Base-by-base conservation (phyloP, 495 filamentous ascomycete genomes). In the Aspergillus steynii region DNA sequence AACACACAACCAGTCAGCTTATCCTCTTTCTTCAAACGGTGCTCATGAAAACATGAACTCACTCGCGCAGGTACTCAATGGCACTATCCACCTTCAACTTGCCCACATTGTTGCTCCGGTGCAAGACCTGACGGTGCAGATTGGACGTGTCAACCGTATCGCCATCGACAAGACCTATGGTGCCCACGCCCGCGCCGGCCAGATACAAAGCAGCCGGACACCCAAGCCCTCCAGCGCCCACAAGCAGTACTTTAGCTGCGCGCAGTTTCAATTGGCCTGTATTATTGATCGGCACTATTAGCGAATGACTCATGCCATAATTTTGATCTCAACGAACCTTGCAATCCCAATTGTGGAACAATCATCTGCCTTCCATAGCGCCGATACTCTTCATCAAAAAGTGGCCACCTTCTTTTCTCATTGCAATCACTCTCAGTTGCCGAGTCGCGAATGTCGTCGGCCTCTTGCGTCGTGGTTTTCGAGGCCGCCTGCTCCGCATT, bases 301-400 rank as follows among this genome's bases (percentile, higher is more conserved):
- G 58, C 59, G 37, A 1, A 32, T 10, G 3, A 45, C 10, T 42
- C 48, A 59, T 10, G n/a, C 14, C 1, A 45, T 12, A 2, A 4
- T 50, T 29, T 29, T 20, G 46, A 28, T 25, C 37, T 56, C 9
- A n/a, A 61, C 70, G 45, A 61, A 89, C 91, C 92, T 71, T 86
- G 79, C 29, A 96, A 80, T 2, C 93, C 94, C 60, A 99, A 81
- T 59, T 90, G 85, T 0, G 92, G 88, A 45, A 99, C 83, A 50
- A 97, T 94, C 79, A 99, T 89, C 74, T 99, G 95, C 47, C 95
- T 82, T 4, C 92, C 92, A 78, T 99, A 99, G 54, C 93, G 84
- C 63, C 80, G 82, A 67, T 96, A 94, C 68, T 96, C 92, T 32
- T 88, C 82, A 29, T 71, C 74, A 0, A 73, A 70, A 8, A 94